phyloP scores from a whole-genome alignment of 495 filamentous ascomycete species.

The Astrocystis sublimbata region DNA sequence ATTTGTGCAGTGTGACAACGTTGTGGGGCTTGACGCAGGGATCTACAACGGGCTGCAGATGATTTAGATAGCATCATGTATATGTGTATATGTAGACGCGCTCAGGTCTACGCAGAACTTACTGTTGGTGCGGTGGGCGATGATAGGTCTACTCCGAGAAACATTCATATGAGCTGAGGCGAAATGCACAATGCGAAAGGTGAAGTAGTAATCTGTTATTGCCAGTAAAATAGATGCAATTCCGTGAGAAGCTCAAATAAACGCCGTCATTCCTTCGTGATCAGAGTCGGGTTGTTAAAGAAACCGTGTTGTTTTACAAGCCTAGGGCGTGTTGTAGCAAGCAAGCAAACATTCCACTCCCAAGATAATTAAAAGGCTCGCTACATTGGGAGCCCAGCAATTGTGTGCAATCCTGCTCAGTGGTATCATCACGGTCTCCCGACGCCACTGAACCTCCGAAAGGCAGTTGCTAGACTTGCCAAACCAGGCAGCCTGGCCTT shows the following conservation, averaged over 20 bases:
- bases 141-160: background rate
- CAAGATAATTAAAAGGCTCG: background rate
- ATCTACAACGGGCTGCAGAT: background rate
- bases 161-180: background rate
- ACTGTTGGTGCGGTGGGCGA: too few species aligned
- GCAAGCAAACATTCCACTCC: too few species aligned
- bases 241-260: background rate
- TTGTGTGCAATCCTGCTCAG: background rate
- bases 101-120: too few species aligned
- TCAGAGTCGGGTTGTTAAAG: slow-evolving; percentile 7
- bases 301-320: slow-evolving; percentile 10
- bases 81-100: background rate
- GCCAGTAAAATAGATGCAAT: slow-evolving; percentile 22
- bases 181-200: too few species aligned
- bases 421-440: background rate
- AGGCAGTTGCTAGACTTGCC: slow-evolving; percentile 22
- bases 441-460: slow-evolving; percentile 23
- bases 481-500: slow-evolving; percentile 21
- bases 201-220: background rate
- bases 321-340: background rate
- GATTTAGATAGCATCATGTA: background rate
- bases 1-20: background rate
- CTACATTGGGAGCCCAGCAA: background rate
- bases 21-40: slow-evolving; percentile 5
- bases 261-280: slow-evolving; percentile 5